These are phyloP conservation scores for Rhynchosporium secalis DNA, from an alignment of 2,329 filamentous ascomycete genomes.

Conservation along the genomic window DNA sequence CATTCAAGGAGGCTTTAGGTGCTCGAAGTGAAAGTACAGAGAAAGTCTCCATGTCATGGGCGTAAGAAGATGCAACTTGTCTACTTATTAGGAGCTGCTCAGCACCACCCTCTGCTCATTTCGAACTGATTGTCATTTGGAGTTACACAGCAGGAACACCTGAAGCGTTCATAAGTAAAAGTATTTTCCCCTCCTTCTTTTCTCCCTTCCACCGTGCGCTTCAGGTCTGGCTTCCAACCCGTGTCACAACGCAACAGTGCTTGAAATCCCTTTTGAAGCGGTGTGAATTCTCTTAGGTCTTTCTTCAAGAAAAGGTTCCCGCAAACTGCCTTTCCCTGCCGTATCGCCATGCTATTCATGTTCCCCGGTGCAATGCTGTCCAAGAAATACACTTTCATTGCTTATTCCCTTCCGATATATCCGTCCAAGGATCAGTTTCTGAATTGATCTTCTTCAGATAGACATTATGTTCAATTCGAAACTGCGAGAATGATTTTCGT, in stretches of 20 bases:
- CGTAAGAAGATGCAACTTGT: too few relatives aligned
- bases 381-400: neutral
- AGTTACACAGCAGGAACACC: neutral
- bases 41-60: too few relatives aligned
- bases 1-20: too few relatives aligned
- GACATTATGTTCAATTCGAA: neutral
- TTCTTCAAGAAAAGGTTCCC: neutral
- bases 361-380: neutral
- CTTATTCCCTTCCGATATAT: neutral
- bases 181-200: too few relatives aligned
- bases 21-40: too few relatives aligned
- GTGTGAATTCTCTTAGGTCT: neutral
- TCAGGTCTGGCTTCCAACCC: neutral
- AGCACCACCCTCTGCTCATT: neutral
- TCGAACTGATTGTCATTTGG: neutral
- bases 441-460: neutral
- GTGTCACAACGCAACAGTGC: neutral
- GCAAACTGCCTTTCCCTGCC: neutral
- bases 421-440: neutral
- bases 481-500: neutral
- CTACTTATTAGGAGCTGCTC: too few relatives aligned
- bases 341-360: neutral
- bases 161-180: neutral
- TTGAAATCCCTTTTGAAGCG: neutral
- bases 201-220: neutral